Percentiles rank a stretch among this genome's conserved stretches.
Evolutionary conservation across 2,329 filamentous ascomycete species (phyloP).

Genomic region (Cladophialophora bantiana): DNA sequence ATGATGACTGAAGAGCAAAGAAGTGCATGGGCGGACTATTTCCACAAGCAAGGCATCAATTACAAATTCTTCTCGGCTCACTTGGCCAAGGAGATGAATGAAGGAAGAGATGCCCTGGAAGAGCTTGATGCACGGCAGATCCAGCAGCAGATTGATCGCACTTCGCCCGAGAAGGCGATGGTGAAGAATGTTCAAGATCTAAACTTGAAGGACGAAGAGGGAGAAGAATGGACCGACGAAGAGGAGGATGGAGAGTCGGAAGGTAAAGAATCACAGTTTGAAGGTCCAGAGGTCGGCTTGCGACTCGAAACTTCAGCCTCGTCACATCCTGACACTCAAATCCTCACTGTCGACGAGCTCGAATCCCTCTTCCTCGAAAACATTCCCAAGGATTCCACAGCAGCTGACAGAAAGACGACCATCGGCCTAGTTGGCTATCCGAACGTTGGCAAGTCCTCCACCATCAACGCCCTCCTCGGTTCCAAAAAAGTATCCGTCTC

Average conservation of each 20-base stretch:
- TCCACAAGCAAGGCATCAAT: constrained; percentile 78
- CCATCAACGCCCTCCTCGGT: constrained; percentile 98
- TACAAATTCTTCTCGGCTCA: constrained; percentile 97
- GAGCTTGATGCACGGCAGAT: constrained; percentile 52
- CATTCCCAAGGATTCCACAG: constrained; percentile 62
- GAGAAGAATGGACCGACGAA: constrained; percentile 43
- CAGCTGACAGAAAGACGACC: constrained; percentile 71
- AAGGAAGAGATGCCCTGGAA: constrained; percentile 67
- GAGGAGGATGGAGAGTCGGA: constrained; percentile 56
- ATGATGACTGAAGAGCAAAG: constrained; percentile 94
- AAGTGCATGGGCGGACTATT: constrained; percentile 83
- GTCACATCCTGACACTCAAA: constrained; percentile 62
- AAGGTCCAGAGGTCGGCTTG: constrained; percentile 50
- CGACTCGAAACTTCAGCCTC: constrained; percentile 46
- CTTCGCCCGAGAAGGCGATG: constrained; percentile 35
- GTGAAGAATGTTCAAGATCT: constrained; percentile 35
- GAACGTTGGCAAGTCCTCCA: constrained; percentile 98
- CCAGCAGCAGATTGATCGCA: constrained; percentile 35
- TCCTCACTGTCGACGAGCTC: constrained; percentile 90
- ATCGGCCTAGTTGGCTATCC: constrained; percentile 97
- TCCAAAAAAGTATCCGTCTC: constrained; percentile 99
- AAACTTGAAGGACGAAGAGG: constrained; percentile 40
- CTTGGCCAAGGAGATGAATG: constrained; percentile 86
- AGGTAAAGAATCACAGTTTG: constrained; percentile 54
- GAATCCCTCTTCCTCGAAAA: constrained; percentile 86